These are phyloP conservation scores for Rutstroemia sp. DNA, from an alignment of 2,329 filamentous ascomycete species.

Conservation along the genomic window DNA sequence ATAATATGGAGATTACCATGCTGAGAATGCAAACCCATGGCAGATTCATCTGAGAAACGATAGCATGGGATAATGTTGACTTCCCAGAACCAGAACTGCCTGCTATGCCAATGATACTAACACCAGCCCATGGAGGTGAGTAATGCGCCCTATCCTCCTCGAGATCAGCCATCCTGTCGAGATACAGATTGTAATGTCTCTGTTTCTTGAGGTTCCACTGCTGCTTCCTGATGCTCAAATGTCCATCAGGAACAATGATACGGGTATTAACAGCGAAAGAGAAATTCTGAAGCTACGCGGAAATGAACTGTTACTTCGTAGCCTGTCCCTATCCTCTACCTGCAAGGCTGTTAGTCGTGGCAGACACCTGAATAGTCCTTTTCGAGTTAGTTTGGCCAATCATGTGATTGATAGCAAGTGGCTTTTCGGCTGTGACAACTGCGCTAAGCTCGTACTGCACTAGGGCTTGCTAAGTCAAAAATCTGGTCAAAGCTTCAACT, in stretches of 20 bases:
- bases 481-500: not conserved
- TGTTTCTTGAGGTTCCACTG: not conserved
- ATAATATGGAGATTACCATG: constrained; percentile 55
- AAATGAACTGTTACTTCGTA: too few relatives aligned
- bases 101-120: constrained; percentile 93
- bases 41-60: constrained; percentile 81
- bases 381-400: too few relatives aligned
- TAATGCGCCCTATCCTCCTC: constrained; percentile 56
- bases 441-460: too few relatives aligned
- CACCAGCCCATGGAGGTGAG: constrained; percentile 89
- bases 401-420: not conserved
- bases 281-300: too few relatives aligned
- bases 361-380: too few relatives aligned
- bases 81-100: constrained; percentile 93
- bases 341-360: too few relatives aligned
- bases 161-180: constrained; percentile 14
- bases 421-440: not conserved
- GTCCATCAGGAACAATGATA: not conserved
- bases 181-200: not conserved
- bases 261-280: not conserved
- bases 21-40: constrained; percentile 98
- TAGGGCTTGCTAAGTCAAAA: not conserved
- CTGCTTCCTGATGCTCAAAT: not conserved
- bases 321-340: too few relatives aligned
- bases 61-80: constrained; percentile 86